phyloP scores from a whole-genome alignment of 2,329 filamentous ascomycete genomes.

The Elsinoe ampelina region DNA sequence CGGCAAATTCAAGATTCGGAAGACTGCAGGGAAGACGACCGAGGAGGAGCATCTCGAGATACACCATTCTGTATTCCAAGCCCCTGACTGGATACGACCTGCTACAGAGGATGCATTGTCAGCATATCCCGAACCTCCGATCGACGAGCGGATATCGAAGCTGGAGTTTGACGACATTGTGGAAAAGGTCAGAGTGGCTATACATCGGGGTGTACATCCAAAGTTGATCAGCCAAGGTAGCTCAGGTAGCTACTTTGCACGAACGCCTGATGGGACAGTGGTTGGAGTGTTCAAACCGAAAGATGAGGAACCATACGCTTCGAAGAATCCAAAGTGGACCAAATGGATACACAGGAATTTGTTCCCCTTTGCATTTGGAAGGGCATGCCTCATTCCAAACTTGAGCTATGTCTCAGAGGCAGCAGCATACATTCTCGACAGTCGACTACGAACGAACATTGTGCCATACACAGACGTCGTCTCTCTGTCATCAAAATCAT shows the following conservation, averaged over 20 bases:
- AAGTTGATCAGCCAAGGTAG: slow-evolving; percentile 96
- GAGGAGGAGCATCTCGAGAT: slow-evolving; percentile 89
- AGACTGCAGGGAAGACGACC: slow-evolving; percentile 60
- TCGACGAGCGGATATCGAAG: slow-evolving; percentile 57
- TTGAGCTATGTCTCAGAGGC: slow-evolving; percentile 97
- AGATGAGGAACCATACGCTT: slow-evolving; percentile 96
- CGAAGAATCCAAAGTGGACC: slow-evolving; percentile 96
- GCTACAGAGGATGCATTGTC: slow-evolving; percentile 67
- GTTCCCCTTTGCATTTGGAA: slow-evolving; percentile 93
- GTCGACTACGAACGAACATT: slow-evolving; percentile 77
- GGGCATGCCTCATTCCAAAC: slow-evolving; percentile 93
- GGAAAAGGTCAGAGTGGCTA: slow-evolving; percentile 81
- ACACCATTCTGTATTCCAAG: slow-evolving; percentile 92
- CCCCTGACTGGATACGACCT: slow-evolving; percentile 78
- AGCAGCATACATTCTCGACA: slow-evolving; percentile 89
- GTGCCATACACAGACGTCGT: slow-evolving; percentile 97
- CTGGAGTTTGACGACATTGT: slow-evolving; percentile 79
- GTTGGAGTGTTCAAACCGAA: slow-evolving; percentile 98
- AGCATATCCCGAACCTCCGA: slow-evolving; percentile 34
- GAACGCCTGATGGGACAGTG: slow-evolving; percentile 83
- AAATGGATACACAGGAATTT: slow-evolving; percentile 98
- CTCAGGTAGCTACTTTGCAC: slow-evolving; percentile 95
- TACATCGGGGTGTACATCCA: slow-evolving; percentile 82
- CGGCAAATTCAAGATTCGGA: slow-evolving; percentile 84
- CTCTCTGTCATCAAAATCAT: slow-evolving; percentile 87